These are phyloP conservation scores for Pterocarpus santalinus DNA, from an alignment of 306 rosid species.

Conservation along the genomic window DNA sequence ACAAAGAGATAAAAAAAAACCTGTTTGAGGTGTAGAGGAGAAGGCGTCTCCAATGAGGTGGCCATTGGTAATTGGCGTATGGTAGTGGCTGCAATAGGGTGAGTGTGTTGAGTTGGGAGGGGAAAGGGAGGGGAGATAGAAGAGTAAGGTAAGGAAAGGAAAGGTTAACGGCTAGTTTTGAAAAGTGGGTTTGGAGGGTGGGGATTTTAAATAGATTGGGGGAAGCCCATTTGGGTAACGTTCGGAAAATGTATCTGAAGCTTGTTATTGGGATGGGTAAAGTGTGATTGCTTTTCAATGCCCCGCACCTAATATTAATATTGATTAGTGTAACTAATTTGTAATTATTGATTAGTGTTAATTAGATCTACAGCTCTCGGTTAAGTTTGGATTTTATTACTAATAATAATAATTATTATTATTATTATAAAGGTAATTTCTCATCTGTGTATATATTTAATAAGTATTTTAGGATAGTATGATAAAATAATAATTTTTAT, in stretches of 20 bases:
- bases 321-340: neutral
- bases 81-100: neutral
- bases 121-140: slow-evolving; percentile 2
- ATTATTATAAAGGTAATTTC: too few relatives aligned
- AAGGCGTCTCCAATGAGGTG: slow-evolving; percentile 61
- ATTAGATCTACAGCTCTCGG: too few relatives aligned
- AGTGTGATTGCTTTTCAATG: slow-evolving; percentile 3
- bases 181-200: slow-evolving; percentile 37
- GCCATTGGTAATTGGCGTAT: slow-evolving; percentile 48
- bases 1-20: slow-evolving; percentile 41
- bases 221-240: slow-evolving; percentile 48
- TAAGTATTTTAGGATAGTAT: too few relatives aligned
- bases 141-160: neutral
- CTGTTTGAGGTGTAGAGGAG: slow-evolving; percentile 59
- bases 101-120: neutral
- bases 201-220: slow-evolving; percentile 45
- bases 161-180: slow-evolving; percentile 83
- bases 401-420: too few relatives aligned
- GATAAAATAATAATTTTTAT: too few relatives aligned
- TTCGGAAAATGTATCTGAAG: slow-evolving; percentile 49
- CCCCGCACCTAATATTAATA: neutral
- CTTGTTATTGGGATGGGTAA: neutral
- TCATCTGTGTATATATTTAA: too few relatives aligned
- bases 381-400: too few relatives aligned
- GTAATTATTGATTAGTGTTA: too few relatives aligned